Evolutionary conservation across 2,329 filamentous ascomycete genomes (phyloP), one percentile per base, ranked within the genome.

Genomic region (Ustulina deusta): DNA sequence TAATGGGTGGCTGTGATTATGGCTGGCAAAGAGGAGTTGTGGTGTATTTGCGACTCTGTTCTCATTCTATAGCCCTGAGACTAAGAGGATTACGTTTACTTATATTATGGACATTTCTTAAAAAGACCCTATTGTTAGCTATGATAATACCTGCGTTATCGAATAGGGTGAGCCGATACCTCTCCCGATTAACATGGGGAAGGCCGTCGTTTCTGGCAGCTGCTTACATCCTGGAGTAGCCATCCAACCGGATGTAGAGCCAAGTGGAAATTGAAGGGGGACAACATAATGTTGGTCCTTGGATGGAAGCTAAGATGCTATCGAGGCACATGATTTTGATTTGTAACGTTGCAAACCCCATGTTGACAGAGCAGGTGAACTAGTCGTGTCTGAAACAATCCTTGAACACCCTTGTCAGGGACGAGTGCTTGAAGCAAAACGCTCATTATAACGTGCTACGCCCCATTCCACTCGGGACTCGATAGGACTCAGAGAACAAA

Each of bases 121-220:
- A 25, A n/a, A 27, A 48, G 48, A 51, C 25, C 15, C 48, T 25
- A 51, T 51, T 9, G 13, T 51, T 3, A 32, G 48, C 6, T 32
- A 32, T 51, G 25, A 32, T 51, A 17, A 29, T 32, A 32, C 25
- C 25, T 51, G 27, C 48, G 27, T 27, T 51, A 17, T 29, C 11
- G 15, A n/a, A 20, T 15, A 27, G 32, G 5, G 9, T n/a, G 27
- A 29, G 48, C 25, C 25, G 25, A 29, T 49, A 6, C 46, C 13
- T 4, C 48, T 32, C 48, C 25, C 25, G 48, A 51, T n/a, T 25
- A 25, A 51, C 22, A 32, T 17, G 13, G 48, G 48, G 40, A 51
- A 34, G 48, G 32, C 10, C n/a, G 13, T 56, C 11, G 13, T 56
- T 56, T 56, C 36, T 56, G 52, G 20, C 36, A 56, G 52, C 36